These are phyloP conservation scores for Hemileccinum impolitum DNA, from an alignment of 768 basidiomycete species.

Conservation along the genomic window DNA sequence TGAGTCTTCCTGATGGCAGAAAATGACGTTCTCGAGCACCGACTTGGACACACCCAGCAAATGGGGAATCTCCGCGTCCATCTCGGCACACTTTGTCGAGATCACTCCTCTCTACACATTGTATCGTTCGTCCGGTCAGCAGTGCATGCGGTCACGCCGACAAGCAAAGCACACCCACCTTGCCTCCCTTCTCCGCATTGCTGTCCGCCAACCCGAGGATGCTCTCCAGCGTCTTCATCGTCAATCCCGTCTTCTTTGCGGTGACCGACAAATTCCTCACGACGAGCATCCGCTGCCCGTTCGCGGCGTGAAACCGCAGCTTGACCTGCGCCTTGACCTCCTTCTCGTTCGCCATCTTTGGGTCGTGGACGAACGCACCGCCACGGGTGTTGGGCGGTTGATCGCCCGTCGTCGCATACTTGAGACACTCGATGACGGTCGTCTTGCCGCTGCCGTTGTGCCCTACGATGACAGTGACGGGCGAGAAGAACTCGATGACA, in stretches of 20 bases:
- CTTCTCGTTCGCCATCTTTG: constrained; percentile 98
- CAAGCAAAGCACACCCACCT: constrained; percentile 44
- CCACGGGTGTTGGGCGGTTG: constrained; percentile 97
- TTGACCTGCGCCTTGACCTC: constrained; percentile 99
- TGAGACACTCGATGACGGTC: constrained; percentile 98
- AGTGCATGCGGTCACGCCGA: too few species aligned
- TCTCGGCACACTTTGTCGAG: constrained; percentile 96
- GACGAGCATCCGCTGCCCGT: constrained; percentile 86
- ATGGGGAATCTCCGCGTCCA: constrained; percentile 92
- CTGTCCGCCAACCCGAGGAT: constrained; percentile 73
- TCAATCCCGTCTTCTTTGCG: constrained; percentile 87
- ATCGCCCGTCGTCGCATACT: constrained; percentile 98
- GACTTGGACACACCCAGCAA: constrained; percentile 94
- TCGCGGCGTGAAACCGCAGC: constrained; percentile 86
- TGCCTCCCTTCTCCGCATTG: constrained; percentile 64
- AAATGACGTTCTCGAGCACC: constrained; percentile 99
- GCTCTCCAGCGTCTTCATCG: constrained; percentile 97
- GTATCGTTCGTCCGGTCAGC: not conserved
- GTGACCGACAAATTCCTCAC: constrained; percentile 90
- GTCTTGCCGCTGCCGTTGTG: constrained; percentile 99
- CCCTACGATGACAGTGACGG: constrained; percentile 97
- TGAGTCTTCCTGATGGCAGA: constrained; percentile 98
- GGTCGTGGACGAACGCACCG: constrained; percentile 98
- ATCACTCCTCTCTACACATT: constrained; percentile 70
- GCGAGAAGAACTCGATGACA: constrained; percentile 95